These are phyloP conservation scores for Grigorovia jiainica DNA, from an alignment of 805 yeast species.

Conservation along the genomic window DNA sequence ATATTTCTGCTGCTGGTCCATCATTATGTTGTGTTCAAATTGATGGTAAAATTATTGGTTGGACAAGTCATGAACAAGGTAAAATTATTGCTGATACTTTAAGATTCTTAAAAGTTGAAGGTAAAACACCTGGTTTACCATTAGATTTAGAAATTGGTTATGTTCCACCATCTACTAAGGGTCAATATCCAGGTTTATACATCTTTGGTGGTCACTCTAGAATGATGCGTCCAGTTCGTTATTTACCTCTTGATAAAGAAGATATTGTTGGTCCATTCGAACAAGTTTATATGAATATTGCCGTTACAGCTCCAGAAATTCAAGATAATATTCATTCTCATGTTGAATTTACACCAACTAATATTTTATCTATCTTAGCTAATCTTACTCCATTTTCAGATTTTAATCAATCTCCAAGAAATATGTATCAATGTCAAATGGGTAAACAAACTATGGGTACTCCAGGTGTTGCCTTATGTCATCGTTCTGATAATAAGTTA, in stretches of 20 bases:
- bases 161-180: slow-evolving; percentile 91
- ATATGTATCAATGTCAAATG: slow-evolving; percentile 99
- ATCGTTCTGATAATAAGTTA: slow-evolving; percentile 89
- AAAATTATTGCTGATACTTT: slow-evolving; percentile 78
- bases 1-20: slow-evolving; percentile 82
- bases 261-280: slow-evolving; percentile 96
- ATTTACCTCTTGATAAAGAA: slow-evolving; percentile 70
- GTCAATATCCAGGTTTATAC: slow-evolving; percentile 95
- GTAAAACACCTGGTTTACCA: slow-evolving; percentile 60
- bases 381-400: slow-evolving; percentile 97
- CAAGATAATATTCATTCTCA: slow-evolving; percentile 74
- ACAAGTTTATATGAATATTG: slow-evolving; percentile 93
- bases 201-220: slow-evolving; percentile 87
- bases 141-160: slow-evolving; percentile 84
- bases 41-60: slow-evolving; percentile 87
- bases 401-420: slow-evolving; percentile 98
- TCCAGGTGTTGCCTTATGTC: slow-evolving; percentile 90
- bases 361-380: slow-evolving; percentile 87
- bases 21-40: slow-evolving; percentile 81
- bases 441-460: slow-evolving; percentile 99
- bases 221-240: slow-evolving; percentile 92
- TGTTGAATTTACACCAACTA: slow-evolving; percentile 92
- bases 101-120: slow-evolving; percentile 87
- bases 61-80: slow-evolving; percentile 89
- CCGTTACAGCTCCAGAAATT: slow-evolving; percentile 89